Evolutionary conservation across 2,329 filamentous ascomycete genomes (phyloP), one percentile per base, ranked within the genome.

Genomic region (Fusarium tanahbumbuense): DNA sequence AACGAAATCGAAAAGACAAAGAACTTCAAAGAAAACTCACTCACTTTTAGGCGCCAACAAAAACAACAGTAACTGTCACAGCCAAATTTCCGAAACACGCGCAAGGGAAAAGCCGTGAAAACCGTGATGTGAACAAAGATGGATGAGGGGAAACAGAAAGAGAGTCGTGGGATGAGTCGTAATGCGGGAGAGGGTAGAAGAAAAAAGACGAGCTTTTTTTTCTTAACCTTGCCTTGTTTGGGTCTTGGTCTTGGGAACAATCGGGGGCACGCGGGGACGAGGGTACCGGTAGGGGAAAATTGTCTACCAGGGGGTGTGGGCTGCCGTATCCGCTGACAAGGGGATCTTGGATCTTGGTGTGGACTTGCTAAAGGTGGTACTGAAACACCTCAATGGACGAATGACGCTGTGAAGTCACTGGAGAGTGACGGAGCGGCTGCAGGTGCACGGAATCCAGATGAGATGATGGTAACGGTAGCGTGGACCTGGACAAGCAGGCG

Each of bases 11-110:
- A 68, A 66, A 52, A 72, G 59, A 67, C 56, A 41, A 50, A 48
- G 55, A 53, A 37, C 56, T 47, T 64, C 59, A 53, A 64, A 53
- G 53, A 67, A 70, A 61, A 46, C 67, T 72, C 69, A 85, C 84
- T 85, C 79, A 86, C 84, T 85, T 85, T 86, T 85, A 80, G 79
- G 83, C 83, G 83, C 83, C 83, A 81, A 81, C 79, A 83, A 83
- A 80, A 83, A 82, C 81, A 81, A 80, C 77, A 79, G 78, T 79
- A 80, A 80, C 76, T 78, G 75, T 80, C 77, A 80, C 75, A 80
- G 79, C 77, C 78, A 80, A 81, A 75, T 74, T 78, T 79, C 78
- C 79, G 79, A 81, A 82, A 81, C 78, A 81, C 79, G 80, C 80
- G 80, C 77, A 82, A 82, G 80, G 81, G 83, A 84, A 84, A 80